Evolutionary conservation across 1,284 basidiomycete genomes (phyloP), one percentile per base, ranked within the genome.

Genomic region (Leccinum fallax): DNA sequence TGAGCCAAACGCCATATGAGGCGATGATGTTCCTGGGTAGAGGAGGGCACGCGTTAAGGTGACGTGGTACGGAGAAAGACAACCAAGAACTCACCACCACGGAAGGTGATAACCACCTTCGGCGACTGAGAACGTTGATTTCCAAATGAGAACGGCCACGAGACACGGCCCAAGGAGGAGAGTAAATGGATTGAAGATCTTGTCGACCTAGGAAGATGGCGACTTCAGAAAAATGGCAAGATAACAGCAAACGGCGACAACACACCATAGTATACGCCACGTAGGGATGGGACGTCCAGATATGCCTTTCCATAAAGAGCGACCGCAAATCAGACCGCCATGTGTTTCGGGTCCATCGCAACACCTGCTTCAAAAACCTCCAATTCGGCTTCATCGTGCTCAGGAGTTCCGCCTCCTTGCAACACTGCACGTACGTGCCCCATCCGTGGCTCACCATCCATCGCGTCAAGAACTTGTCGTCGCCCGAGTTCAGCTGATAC

Each of bases 341-440:
- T 1, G 94, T 96, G 79, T 96, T 96, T 66, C 94, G 79, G 15
- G 94, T 97, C 94, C 94, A 96, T 62, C 94, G 80, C 60, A 97
- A 77, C 16, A 96, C 94, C 75, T 96, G 94, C 77, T 95, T 94
- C 74, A 96, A 79, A 80, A 96, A 96, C 57, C 93, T 83, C 94
- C 93, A 96, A 78, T 96, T 93, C 46, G 94, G 94, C 77, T 97
- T 97, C 94, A 95, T 97, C 57, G 94, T 96, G 76, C 89, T 92
- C 58, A 95, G 80, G 46, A 96, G 80, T 78, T 95, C 94, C 15
- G 93, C 93, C 78, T 95, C 93, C 74, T 88, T 88, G 81, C 93
- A 95, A 70, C 89, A 90, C 74, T 96, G 94, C 52, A 95, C 93
- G 75, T 94, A 95, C 16, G 94, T 96, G 76, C 84, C 90, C 94